Conservation (phyloP, 2,329 filamentous ascomycete species). For the Botrytis byssoidea region DNA sequence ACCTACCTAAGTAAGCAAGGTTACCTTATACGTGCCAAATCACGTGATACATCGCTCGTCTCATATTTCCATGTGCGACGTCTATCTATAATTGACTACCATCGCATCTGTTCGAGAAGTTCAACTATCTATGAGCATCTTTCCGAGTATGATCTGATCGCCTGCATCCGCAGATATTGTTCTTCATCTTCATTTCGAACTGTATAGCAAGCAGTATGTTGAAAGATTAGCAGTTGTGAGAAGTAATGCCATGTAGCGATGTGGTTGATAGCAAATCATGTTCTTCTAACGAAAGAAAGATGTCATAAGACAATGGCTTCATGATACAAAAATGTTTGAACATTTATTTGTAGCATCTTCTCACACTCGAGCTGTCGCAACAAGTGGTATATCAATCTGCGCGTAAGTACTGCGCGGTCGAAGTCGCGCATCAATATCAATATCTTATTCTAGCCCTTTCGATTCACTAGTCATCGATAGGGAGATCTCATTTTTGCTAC, state of each 20-base stretch:
- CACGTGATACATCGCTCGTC: not conserved
- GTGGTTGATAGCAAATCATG: not conserved
- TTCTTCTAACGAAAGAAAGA: not conserved
- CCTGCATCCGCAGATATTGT: not conserved
- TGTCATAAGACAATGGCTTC: not conserved
- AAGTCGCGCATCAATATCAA: not conserved
- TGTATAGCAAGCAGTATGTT: not conserved
- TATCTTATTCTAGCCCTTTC: not conserved
- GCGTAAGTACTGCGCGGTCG: not conserved
- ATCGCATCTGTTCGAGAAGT: not conserved
- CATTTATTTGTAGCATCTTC: not conserved
- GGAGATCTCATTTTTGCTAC: not conserved
- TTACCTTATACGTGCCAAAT: fast-evolving
- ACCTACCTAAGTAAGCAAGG: too few species aligned
- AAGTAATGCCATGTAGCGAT: not conserved
- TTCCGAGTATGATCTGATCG: not conserved
- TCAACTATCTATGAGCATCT: not conserved
- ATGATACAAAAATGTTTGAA: not conserved
- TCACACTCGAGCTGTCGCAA: not conserved
- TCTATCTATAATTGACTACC: not conserved
- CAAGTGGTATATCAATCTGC: not conserved
- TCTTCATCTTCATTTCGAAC: not conserved
- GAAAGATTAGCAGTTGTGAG: not conserved
- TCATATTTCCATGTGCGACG: not conserved
- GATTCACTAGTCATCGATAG: not conserved